phyloP scores from a whole-genome alignment of 2,329 filamentous ascomycete species.

The Penicillium digitatum region DNA sequence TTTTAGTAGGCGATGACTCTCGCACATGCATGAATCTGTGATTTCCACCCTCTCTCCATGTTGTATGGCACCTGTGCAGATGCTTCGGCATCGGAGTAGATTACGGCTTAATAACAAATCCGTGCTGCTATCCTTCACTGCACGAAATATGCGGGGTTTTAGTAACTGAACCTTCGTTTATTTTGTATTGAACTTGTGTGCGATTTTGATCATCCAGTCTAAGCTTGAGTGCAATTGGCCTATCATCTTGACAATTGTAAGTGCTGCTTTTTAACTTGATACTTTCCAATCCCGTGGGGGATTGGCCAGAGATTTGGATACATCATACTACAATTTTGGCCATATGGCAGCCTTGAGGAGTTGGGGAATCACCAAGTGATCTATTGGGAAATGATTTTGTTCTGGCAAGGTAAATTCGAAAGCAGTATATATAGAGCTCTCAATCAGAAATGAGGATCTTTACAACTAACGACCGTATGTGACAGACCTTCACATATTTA shows the following conservation, averaged over 20 bases:
- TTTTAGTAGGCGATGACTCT: background rate
- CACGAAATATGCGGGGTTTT: background rate
- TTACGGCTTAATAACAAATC: background rate
- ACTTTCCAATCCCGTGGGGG: too few relatives aligned
- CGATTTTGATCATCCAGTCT: background rate
- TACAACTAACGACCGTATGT: background rate
- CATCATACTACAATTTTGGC: background rate
- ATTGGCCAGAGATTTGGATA: background rate
- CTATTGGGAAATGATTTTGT: background rate
- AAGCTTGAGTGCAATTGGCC: background rate
- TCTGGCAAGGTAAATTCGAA: background rate
- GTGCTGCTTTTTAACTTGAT: background rate
- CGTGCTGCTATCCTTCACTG: background rate
- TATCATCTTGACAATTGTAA: background rate
- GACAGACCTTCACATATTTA: background rate
- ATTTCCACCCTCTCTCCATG: background rate
- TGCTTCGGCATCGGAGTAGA: too few relatives aligned
- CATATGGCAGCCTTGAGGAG: background rate
- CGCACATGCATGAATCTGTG: background rate
- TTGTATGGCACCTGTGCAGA: background rate
- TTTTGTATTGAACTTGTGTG: too few relatives aligned
- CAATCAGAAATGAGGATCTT: background rate
- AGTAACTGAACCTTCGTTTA: background rate
- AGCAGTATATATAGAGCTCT: background rate
- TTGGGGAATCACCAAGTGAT: background rate